phyloP scores from a whole-genome alignment of 768 basidiomycete genomes.

The Auriscalpium orientale region DNA sequence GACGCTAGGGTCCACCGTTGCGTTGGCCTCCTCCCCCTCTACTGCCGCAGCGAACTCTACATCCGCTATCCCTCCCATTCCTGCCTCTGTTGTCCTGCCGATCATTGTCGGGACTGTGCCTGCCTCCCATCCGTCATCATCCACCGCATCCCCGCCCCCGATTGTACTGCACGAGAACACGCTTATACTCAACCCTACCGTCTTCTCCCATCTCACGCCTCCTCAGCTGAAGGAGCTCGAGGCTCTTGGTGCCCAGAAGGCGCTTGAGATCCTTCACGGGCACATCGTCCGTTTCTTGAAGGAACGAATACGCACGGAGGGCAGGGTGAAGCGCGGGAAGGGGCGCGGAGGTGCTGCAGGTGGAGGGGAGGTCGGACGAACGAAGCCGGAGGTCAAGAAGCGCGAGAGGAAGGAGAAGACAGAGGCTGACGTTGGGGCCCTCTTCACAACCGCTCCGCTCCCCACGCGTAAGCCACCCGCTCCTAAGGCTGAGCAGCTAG shows the following conservation, averaged over 20 bases:
- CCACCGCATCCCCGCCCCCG: slow-evolving; percentile 41
- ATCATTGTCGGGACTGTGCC: slow-evolving; percentile 72
- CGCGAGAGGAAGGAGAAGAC: slow-evolving; percentile 1
- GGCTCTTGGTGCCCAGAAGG: slow-evolving; percentile 73
- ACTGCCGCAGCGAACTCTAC: neutral
- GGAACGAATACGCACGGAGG: slow-evolving; percentile 49
- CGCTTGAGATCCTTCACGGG: slow-evolving; percentile 71
- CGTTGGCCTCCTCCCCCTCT: neutral
- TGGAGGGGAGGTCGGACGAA: neutral
- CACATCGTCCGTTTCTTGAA: slow-evolving; percentile 84
- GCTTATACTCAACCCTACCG: slow-evolving; percentile 75
- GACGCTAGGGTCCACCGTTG: neutral
- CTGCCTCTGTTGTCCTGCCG: slow-evolving; percentile 55
- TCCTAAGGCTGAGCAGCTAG: slow-evolving; percentile 25
- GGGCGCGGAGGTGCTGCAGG: slow-evolving; percentile 5
- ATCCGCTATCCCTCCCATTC: slow-evolving; percentile 19
- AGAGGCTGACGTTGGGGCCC: neutral
- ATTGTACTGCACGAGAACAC: slow-evolving; percentile 83
- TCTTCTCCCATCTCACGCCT: slow-evolving; percentile 71
- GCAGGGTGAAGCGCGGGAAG: slow-evolving; percentile 15
- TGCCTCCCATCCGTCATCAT: slow-evolving; percentile 47
- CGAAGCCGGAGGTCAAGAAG: neutral
- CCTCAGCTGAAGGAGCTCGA: slow-evolving; percentile 73
- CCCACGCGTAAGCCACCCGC: slow-evolving; percentile 16
- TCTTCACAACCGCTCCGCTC: slow-evolving; percentile 11